These are phyloP conservation scores for Vitellaria paradoxa DNA, from an alignment of 179 eudicot genomes.

Conservation along the genomic window DNA sequence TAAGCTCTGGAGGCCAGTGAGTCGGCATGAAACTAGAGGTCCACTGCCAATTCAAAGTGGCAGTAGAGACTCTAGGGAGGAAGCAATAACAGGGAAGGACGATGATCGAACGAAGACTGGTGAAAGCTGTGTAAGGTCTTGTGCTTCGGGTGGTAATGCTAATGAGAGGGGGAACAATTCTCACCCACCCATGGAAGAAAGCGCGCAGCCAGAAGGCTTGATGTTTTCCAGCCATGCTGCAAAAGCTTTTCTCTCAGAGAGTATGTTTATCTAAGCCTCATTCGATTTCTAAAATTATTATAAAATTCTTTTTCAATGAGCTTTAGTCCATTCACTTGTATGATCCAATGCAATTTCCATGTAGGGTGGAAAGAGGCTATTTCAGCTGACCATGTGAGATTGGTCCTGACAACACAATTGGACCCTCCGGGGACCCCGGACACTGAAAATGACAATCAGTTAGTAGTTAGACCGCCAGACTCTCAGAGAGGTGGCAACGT, in stretches of 20 bases:
- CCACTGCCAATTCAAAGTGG: constrained; percentile 25
- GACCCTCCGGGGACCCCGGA: constrained; percentile 23
- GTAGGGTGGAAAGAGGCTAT: constrained; percentile 84
- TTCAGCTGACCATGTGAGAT: constrained; percentile 49
- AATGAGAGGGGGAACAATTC: constrained; percentile 15
- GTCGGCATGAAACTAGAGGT: constrained; percentile 30
- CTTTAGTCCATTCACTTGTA: not conserved
- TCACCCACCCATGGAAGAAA: constrained; percentile 15
- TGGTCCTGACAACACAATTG: constrained; percentile 38
- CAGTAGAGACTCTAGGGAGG: constrained; percentile 28
- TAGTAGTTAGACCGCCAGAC: constrained; percentile 18
- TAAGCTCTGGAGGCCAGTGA: constrained; percentile 57
- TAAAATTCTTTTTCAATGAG: not conserved
- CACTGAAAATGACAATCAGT: constrained; percentile 11
- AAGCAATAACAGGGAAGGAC: constrained; percentile 19
- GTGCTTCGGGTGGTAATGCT: constrained; percentile 16
- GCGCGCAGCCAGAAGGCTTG: constrained; percentile 22
- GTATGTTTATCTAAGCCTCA: constrained; percentile 34
- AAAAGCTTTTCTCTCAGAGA: constrained; percentile 67
- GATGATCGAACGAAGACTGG: constrained; percentile 19
- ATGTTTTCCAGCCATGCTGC: constrained; percentile 49
- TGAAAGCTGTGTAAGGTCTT: constrained; percentile 26
- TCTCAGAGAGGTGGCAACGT: not conserved
- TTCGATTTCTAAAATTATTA: not conserved
- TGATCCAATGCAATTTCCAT: constrained; percentile 12